Evolutionary conservation across 1,139 yeast genomes (phyloP), one percentile per base, ranked within the genome.

Genomic region (Kluyveromyces sp.): DNA sequence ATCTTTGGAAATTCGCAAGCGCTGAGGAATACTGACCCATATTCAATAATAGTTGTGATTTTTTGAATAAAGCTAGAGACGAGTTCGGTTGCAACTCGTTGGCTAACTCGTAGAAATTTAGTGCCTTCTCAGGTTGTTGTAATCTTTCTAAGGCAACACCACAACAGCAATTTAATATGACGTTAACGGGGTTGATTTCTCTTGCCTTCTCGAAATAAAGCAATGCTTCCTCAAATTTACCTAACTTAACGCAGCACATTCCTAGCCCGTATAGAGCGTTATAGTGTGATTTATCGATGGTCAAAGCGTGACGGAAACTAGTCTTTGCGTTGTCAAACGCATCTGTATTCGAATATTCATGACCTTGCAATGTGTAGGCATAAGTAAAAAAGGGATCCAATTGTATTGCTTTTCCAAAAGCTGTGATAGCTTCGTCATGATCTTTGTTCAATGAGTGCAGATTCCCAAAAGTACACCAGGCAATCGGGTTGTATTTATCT

Each of bases 221-320:
- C 55, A 88, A 92, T 0, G 98, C 96, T 57, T 80, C 79, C 37
- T 75, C 79, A 55, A 80, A 80, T 56, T 87, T 89, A 3, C 96
- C 97, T 43, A 88, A 67, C 55, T 88, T 85, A 61, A 88, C 74
- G 61, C 83, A 85, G 33, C 89, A 94, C 94, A 88, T 88, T 6
- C 98, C 98, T 47, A 94, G 76, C 18, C 98, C 98, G 58, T 92
- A 94, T 58, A 92, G 79, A 0, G 98, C 97, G 65, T 92, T 92
- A 63, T 89, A 92, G 61, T 88, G 96, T 46, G 92, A 73, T 40
- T 82, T 73, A 57, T 92, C 95, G 37, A 81, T 73, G 15, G 83
- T 67, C 38, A 92, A 71, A 8, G 96, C 94, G 49, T 74, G 71
- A 33, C 96, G 68, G 71, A 88, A 94, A 50, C 86, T 78, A 48